phyloP scores from a whole-genome alignment of 1,284 basidiomycete species.

The Naganishia albida region DNA sequence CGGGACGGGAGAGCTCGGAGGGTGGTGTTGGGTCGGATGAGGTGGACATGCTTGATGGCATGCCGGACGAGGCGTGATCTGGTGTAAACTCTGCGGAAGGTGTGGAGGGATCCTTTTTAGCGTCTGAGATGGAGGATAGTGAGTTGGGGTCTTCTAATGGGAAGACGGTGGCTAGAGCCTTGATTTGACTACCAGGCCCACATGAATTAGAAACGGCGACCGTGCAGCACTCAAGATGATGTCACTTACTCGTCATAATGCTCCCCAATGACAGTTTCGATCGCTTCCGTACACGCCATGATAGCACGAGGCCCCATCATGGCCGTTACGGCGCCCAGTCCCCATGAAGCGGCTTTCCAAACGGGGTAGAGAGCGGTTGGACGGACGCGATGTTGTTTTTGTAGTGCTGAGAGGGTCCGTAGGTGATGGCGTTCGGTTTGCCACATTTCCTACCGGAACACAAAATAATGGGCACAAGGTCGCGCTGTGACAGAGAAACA shows the following conservation, averaged over 20 bases:
- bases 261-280: conserved; percentile 96
- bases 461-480: no score
- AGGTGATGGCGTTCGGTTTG: conserved; percentile 93
- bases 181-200: conserved; percentile 65
- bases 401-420: conserved; percentile 77
- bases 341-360: conserved; percentile 81
- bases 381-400: conserved; percentile 76
- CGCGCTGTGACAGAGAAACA: no score
- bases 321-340: conserved; percentile 80
- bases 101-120: neutral
- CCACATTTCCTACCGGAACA: conserved; percentile 81
- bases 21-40: conserved; percentile 12
- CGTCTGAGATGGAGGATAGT: conserved; percentile 19
- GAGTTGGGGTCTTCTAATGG: conserved; percentile 10
- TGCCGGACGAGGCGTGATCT: conserved; percentile 27
- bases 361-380: conserved; percentile 81
- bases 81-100: conserved; percentile 1
- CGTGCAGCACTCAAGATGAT: no score
- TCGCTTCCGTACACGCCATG: conserved; percentile 97
- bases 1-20: conserved; percentile 10
- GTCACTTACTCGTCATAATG: conserved; percentile 90
- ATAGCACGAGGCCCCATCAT: conserved; percentile 88
- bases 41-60: conserved; percentile 19
- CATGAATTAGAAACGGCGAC: neutral
- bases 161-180: conserved; percentile 58